A percentile compares a stretch with the other conserved stretches of the same genome.
Conservation (phyloP, 2,329 filamentous ascomycete genomes). For the Shiraia sp. region DNA sequence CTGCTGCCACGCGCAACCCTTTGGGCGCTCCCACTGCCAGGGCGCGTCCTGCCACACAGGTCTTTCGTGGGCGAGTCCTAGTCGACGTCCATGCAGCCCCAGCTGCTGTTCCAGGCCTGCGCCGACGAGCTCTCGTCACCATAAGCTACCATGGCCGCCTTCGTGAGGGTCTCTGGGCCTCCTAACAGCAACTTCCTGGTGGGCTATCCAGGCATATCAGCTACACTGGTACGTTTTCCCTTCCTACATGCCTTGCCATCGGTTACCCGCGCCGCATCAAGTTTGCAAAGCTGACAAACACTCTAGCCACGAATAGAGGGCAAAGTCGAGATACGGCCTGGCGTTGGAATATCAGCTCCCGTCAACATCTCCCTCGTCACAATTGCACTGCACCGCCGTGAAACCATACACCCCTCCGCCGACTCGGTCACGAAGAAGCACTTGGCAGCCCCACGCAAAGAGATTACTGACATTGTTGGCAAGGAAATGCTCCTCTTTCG, state of each 20-base stretch:
- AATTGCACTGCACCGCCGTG: slow-evolving; percentile 88
- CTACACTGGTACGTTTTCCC: slow-evolving; percentile 80
- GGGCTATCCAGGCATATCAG: slow-evolving; percentile 96
- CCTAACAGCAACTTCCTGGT: slow-evolving; percentile 97
- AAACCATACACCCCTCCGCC: slow-evolving; percentile 95
- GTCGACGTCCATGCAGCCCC: slow-evolving; percentile 41
- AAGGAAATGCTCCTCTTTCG: slow-evolving; percentile 93
- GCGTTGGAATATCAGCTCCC: slow-evolving; percentile 81
- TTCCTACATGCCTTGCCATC: slow-evolving; percentile 3
- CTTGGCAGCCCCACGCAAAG: slow-evolving; percentile 84
- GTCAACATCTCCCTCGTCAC: slow-evolving; percentile 91
- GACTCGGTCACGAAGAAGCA: slow-evolving; percentile 93
- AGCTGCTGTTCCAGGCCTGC: slow-evolving; percentile 38
- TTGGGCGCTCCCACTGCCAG: slow-evolving; percentile 8
- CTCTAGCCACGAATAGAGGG: slow-evolving; percentile 90
- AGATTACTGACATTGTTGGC: slow-evolving; percentile 89
- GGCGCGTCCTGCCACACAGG: slow-evolving; percentile 6
- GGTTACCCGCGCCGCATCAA: slow-evolving; percentile 4
- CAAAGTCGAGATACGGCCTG: slow-evolving; percentile 93
- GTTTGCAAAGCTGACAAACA: slow-evolving; percentile 22
- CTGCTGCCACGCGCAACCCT: slow-evolving; percentile 10
- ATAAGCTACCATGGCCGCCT: slow-evolving; percentile 61
- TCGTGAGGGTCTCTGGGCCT: slow-evolving; percentile 94
- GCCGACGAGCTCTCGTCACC: slow-evolving; percentile 31
- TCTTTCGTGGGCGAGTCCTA: slow-evolving; percentile 16